Base-by-base conservation (phyloP, 352 stramenopile genomes). In the Phytophthora aleatoria region DNA sequence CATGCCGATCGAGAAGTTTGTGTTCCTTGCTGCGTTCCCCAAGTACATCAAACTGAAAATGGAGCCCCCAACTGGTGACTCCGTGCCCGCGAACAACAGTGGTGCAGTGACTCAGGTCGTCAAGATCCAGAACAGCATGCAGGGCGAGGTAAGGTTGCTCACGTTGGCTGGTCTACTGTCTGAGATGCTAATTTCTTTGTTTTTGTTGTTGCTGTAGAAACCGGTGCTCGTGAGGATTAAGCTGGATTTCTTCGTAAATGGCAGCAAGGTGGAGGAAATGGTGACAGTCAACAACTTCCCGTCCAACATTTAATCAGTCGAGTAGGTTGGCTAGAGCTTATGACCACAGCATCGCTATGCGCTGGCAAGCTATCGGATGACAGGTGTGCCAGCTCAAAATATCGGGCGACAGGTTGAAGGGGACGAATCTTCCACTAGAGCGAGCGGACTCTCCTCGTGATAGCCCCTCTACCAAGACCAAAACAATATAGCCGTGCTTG, bases 11-110 rank as follows among this genome's bases (percentile, higher is more conserved):
- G 86, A 97, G 44, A 94, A 96, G 33, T 94, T 99, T 61, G 87
- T 97, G 57, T 93, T 99, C 39, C 68, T 96, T 49, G 88, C 93
- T 35, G 97, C 97, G 30, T 98, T 99, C 67, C 97, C 97, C 24
- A 99, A 96, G 81, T 99, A 98, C 68, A 94, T 99, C 57, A 97
- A 97, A 52, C 92, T 99, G 74, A 97, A 98, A 81, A 98, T 99
- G 95, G 94, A 99, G 63, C 95, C 97, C n/a, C 90, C 96, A 4
- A 97, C 87, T 15, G 96, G 89, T 26, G 94, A 96, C 30, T 92
- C 89, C 16, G 73, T 99, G 49, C 92, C 95, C 7, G 64, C 93
- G 2, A 91, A 94, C 35, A 89, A 77, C 28, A 74, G 73, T 41
- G 94, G 83, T 7, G 64, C 66, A 15, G 82, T 99, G 13, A 99